Evolutionary conservation across 805 yeast species (phyloP).

Genomic region (Yarrowia phangngaensis): DNA sequence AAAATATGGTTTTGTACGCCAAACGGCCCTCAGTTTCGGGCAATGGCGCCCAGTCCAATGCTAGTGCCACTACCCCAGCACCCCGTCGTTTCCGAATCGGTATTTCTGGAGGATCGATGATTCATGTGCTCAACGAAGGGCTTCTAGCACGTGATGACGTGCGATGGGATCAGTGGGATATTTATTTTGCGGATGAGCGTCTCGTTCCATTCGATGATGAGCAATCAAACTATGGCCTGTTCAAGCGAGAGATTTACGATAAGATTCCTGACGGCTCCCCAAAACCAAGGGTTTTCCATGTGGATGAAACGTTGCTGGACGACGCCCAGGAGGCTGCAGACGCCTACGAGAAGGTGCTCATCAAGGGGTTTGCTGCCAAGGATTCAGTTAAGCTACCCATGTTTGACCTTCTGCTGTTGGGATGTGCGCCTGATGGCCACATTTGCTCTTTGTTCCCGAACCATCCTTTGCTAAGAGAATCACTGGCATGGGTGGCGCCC

Average conservation of each 20-base stretch:
- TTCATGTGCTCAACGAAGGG: slow-evolving; percentile 83
- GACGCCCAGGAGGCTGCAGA: slow-evolving; percentile 86
- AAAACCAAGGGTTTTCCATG: slow-evolving; percentile 73
- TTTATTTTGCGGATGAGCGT: slow-evolving; percentile 94
- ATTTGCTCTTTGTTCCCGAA: slow-evolving; percentile 95
- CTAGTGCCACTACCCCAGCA: slow-evolving; percentile 43
- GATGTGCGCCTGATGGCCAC: slow-evolving; percentile 99
- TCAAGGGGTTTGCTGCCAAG: slow-evolving; percentile 89
- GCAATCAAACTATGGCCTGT: slow-evolving; percentile 86
- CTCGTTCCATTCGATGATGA: slow-evolving; percentile 79
- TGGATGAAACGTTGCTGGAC: slow-evolving; percentile 65
- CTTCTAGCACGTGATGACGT: slow-evolving; percentile 69
- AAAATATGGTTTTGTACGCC: slow-evolving; percentile 58
- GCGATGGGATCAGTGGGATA: slow-evolving; percentile 92
- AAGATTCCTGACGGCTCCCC: slow-evolving; percentile 49
- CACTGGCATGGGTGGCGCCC: slow-evolving; percentile 92
- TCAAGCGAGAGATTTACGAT: slow-evolving; percentile 78
- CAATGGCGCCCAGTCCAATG: slow-evolving; percentile 9
- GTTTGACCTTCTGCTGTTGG: slow-evolving; percentile 85
- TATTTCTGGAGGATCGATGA: slow-evolving; percentile 86
- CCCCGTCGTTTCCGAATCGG: slow-evolving; percentile 78
- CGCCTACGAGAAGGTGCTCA: slow-evolving; percentile 77
- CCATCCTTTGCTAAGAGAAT: slow-evolving; percentile 82
- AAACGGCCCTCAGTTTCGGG: slow-evolving; percentile 31
- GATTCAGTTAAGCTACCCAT: slow-evolving; percentile 94